Conservation (phyloP, 345 rosid genomes). For the Dipteronia dyeriana region DNA sequence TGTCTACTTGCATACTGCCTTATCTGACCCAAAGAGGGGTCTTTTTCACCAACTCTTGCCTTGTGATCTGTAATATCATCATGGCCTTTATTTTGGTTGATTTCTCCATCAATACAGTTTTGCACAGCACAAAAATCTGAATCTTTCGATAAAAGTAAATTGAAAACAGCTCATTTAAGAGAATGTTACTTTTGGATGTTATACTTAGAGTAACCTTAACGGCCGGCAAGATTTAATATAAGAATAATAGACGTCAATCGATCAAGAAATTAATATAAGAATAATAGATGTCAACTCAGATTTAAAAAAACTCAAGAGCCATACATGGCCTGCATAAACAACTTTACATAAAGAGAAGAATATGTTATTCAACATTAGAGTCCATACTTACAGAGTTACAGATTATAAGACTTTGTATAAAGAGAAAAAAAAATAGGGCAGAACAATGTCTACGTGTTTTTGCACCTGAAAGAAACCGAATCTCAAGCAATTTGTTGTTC, state of each 20-base stretch:
- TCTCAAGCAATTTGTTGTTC: neutral
- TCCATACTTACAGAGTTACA: neutral
- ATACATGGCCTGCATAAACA: neutral
- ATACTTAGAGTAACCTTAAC: neutral
- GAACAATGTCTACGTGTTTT: neutral
- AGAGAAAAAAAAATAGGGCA: neutral
- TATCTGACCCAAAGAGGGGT: slow-evolving; percentile 22
- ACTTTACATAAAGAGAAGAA: neutral
- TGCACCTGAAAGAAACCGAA: neutral
- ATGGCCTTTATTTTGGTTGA: slow-evolving; percentile 5
- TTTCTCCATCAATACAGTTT: slow-evolving; percentile 18
- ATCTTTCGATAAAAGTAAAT: too few species aligned
- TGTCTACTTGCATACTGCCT: slow-evolving; percentile 33
- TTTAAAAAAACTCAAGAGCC: neutral
- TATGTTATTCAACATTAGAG: neutral
- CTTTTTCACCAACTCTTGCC: neutral
- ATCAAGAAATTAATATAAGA: too few species aligned
- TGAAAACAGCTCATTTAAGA: neutral
- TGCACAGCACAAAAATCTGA: neutral
- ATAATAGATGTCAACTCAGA: neutral
- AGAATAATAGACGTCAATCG: neutral
- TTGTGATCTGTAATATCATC: neutral
- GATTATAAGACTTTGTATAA: neutral
- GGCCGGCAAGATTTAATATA: slow-evolving; percentile 22
- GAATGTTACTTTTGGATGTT: neutral